Percentiles rank a stretch among this genome's conserved stretches.
phyloP scores from a whole-genome alignment of 768 basidiomycete genomes.

The Rhodotorula babjevae region DNA sequence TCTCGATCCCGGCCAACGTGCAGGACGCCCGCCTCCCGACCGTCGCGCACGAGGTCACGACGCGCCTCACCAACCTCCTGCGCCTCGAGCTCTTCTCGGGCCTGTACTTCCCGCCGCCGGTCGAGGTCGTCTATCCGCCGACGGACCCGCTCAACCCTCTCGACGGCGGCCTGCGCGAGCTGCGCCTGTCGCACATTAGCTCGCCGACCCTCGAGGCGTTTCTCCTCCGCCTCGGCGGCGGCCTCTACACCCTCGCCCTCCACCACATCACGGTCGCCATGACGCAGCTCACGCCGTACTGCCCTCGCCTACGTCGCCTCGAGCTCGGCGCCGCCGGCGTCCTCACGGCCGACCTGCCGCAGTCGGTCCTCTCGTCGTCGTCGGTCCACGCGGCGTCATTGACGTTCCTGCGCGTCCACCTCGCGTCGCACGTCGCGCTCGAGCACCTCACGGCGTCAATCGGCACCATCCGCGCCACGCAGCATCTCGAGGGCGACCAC shows the following conservation, averaged over 20 bases:
- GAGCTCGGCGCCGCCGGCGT: constrained; percentile 8
- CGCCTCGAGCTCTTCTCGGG: constrained; percentile 27
- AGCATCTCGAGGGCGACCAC: not conserved
- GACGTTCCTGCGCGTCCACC: constrained; percentile 14
- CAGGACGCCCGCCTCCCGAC: not conserved
- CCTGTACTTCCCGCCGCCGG: constrained; percentile 21
- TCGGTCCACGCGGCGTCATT: not conserved
- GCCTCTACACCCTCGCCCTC: constrained; percentile 9
- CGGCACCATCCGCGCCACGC: not conserved
- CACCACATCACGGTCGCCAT: constrained; percentile 7
- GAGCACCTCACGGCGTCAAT: not conserved
- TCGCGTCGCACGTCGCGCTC: not conserved
- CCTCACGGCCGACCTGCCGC: not conserved
- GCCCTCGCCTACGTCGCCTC: constrained; percentile 20
- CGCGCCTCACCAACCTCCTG: not conserved
- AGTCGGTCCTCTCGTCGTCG: not conserved
- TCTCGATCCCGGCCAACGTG: constrained; percentile 7
- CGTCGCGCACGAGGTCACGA: not conserved
- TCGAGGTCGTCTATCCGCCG: constrained; percentile 1
- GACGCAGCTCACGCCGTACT: not conserved
- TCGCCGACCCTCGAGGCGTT: not conserved
- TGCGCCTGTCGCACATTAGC: constrained; percentile 26
- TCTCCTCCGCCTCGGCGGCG: constrained; percentile 5
- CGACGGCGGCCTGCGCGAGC: constrained; percentile 1
- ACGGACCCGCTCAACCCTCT: not conserved